Percentiles rank a stretch among this genome's conserved stretches.
Evolutionary conservation across 192 early-diverging fungal genomes (phyloP).

Genomic region (Thamnidium elegans): DNA sequence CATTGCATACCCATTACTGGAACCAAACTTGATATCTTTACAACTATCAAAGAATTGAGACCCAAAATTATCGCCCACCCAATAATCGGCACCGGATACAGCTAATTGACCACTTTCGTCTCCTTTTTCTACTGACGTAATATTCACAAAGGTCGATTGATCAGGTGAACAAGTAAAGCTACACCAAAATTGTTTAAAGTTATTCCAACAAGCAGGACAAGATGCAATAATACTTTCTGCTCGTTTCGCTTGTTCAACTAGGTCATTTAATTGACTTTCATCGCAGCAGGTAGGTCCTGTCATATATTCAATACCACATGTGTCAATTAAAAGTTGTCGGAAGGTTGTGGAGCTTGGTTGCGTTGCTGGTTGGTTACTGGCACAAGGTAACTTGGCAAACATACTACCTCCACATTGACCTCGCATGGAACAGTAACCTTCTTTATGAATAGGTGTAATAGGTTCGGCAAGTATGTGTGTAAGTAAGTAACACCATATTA

Average conservation of each 20-base stretch:
- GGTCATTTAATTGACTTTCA: conserved; percentile 46
- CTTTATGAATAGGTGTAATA: conserved; percentile 37
- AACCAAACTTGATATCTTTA: conserved; percentile 66
- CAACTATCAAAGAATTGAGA: conserved; percentile 58
- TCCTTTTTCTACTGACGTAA: conserved; percentile 35
- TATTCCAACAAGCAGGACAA: conserved; percentile 68
- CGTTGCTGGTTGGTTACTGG: conserved; percentile 44
- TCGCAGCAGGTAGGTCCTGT: conserved; percentile 55
- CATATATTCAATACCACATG: conserved; percentile 50
- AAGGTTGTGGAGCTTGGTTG: conserved; percentile 40
- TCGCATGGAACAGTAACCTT: conserved; percentile 59
- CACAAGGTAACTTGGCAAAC: conserved; percentile 48
- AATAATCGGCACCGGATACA: conserved; percentile 48
- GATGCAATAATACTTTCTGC: conserved; percentile 53
- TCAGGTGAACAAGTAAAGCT: conserved; percentile 63
- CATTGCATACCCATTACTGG: conserved; percentile 65
- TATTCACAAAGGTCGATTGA: conserved; percentile 64
- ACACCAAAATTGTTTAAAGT: conserved; percentile 62
- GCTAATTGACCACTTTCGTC: conserved; percentile 33
- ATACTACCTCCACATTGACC: conserved; percentile 52
- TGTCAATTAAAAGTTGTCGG: conserved; percentile 43
- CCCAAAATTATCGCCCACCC: conserved; percentile 54
- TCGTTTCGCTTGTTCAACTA: conserved; percentile 47
- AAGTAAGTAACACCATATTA: too few relatives aligned
- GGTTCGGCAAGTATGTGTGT: neutral